Evolutionary conservation across 768 basidiomycete genomes (phyloP), one percentile per base, ranked within the genome.

Genomic region (Leccinellum luteum): DNA sequence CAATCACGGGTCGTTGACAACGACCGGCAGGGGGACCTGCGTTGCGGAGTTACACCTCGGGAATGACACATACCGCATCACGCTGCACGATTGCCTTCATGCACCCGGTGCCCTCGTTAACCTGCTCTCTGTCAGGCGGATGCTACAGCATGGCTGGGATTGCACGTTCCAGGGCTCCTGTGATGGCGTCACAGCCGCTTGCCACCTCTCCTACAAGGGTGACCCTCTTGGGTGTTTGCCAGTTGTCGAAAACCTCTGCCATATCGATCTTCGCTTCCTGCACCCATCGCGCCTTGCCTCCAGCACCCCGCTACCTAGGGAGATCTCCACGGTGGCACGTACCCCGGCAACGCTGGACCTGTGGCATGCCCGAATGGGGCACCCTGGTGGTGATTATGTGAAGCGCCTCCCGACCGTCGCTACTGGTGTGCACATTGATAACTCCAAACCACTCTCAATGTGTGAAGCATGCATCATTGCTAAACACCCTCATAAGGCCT

Each of bases 401-500:
- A 27, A 35, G 1, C 6, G 1, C 0, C 32, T 56, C 0, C 49
- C 30, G 1, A 13, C 17, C 0, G 4, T 28, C 0, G 17, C 43
- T 0, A 21, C 30, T 0, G 55, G 43, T 0, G 25, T 52, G 3
- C 3, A 8, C 6, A 4, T 51, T 17, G 32, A 51, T 10, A 17
- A 1, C 19, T 10, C 48, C n/a, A 17, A 15, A 4, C 12, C 54
- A 12, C 48, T 41, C 4, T 21, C 3, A 0, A 7, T 2, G 1
- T 60, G 58, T 19, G 34, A 56, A n/a, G 43, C 48, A 0, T 62
- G 58, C 21, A 47, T 60, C 23, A 44, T 56, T 1, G 49, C 21
- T 10, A 61, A 61, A 15, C 54, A 58, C 21, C 32, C 60, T 4
- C 6, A 25, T 14, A 23, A 50, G 10, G 23, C 57, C 7, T 51